Conservation (phyloP, 768 basidiomycete species). For the Pleurotus tuoliensis region DNA sequence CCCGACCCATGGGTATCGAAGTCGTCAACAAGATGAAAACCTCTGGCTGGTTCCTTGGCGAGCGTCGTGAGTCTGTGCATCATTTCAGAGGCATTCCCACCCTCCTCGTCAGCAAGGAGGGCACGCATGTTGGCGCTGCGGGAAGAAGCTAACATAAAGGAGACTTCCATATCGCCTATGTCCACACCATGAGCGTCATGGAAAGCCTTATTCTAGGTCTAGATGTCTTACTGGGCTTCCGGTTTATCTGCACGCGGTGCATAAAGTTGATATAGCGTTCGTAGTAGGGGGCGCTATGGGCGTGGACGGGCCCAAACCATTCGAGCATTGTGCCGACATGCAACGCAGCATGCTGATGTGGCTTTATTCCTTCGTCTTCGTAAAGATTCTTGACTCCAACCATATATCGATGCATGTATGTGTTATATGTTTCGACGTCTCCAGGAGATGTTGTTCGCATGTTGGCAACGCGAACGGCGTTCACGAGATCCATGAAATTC, state of each 20-base stretch:
- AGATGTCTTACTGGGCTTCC: slow-evolving; percentile 12
- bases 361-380: slow-evolving; percentile 13
- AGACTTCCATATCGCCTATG: slow-evolving; percentile 15
- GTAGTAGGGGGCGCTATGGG: slow-evolving; percentile 22
- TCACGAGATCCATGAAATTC: slow-evolving; percentile 25
- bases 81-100: background rate
- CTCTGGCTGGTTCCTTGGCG: slow-evolving; percentile 13
- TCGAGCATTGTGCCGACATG: slow-evolving; percentile 17
- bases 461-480: slow-evolving; percentile 18
- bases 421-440: slow-evolving; percentile 17
- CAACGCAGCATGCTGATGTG: slow-evolving; percentile 18
- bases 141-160: slow-evolving; percentile 11
- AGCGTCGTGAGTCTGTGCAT: slow-evolving; percentile 8
- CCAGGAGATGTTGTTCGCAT: slow-evolving; percentile 13
- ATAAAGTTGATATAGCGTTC: slow-evolving; percentile 24
- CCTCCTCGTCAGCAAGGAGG: slow-evolving; percentile 11
- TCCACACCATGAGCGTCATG: too few relatives aligned
- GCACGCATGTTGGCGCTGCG: slow-evolving; percentile 11
- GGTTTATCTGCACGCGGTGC: slow-evolving; percentile 19
- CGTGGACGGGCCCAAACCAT: slow-evolving; percentile 21
- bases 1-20: background rate
- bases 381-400: slow-evolving; percentile 9
- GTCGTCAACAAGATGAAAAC: slow-evolving; percentile 8
- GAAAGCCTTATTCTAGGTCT: too few relatives aligned
- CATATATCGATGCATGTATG: slow-evolving; percentile 17